Evolutionary conservation across 345 rosid species (phyloP).

Genomic region (Lepidium sativum): DNA sequence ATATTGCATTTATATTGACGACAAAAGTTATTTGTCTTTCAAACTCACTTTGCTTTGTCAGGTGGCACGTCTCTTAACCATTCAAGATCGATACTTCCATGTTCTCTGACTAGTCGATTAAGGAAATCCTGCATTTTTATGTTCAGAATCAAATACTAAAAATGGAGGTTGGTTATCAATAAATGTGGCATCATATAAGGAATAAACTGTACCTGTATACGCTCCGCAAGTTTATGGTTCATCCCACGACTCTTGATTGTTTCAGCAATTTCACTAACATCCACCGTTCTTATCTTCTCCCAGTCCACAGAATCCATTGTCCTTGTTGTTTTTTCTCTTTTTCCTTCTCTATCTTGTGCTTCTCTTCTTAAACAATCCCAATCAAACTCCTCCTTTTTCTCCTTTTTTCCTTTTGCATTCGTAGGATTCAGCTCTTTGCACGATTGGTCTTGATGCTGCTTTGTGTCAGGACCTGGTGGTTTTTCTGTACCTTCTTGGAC

Average conservation of each 20-base stretch:
- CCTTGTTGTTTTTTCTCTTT: conserved; percentile 46
- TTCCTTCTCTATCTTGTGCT: conserved; percentile 36
- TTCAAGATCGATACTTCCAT: conserved; percentile 78
- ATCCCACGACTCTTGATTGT: conserved; percentile 85
- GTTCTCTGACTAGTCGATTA: conserved; percentile 56
- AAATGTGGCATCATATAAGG: background rate
- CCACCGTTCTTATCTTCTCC: conserved; percentile 68
- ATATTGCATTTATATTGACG: background rate
- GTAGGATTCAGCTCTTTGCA: conserved; percentile 34
- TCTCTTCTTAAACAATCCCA: conserved; percentile 83
- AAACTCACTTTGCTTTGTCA: conserved; percentile 76
- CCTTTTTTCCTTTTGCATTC: conserved; percentile 45
- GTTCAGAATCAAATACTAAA: conserved; percentile 1
- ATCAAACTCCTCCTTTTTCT: conserved; percentile 41
- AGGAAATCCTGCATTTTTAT: conserved; percentile 68
- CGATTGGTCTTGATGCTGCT: conserved; percentile 20
- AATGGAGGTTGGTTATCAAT: background rate
- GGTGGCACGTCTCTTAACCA: conserved; percentile 97
- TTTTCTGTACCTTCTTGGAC: conserved; percentile 20
- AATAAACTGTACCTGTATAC: conserved; percentile 59
- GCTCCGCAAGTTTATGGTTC: conserved; percentile 78
- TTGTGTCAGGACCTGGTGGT: conserved; percentile 28
- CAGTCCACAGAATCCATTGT: conserved; percentile 83
- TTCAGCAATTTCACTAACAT: conserved; percentile 51
- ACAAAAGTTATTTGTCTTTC: background rate